A percentile compares a stretch with the other conserved stretches of the same genome.
These are phyloP conservation scores for Bertia moriformis DNA, from an alignment of 2,329 filamentous ascomycete genomes.

Conservation along the genomic window DNA sequence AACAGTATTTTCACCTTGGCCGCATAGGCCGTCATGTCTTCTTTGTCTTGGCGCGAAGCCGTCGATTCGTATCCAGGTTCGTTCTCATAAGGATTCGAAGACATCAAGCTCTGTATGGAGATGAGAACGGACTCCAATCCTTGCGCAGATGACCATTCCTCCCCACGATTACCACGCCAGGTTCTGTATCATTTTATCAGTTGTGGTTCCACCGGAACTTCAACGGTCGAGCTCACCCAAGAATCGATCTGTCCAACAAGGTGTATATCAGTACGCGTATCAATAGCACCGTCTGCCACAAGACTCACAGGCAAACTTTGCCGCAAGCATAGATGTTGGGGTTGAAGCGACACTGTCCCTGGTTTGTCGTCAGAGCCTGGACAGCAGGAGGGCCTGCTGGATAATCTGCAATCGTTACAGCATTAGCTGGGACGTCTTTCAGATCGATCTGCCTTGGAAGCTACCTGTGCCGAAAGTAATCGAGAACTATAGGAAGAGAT, in stretches of 20 bases:
- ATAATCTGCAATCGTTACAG: not conserved
- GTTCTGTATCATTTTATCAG: conserved; percentile 40
- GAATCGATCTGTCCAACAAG: conserved; percentile 51
- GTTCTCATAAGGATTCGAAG: conserved; percentile 83
- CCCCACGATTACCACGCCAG: conserved; percentile 78
- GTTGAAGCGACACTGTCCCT: conserved; percentile 80
- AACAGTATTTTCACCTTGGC: conserved; percentile 55
- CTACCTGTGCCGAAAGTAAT: not conserved
- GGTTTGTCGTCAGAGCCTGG: conserved; percentile 69
- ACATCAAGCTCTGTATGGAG: conserved; percentile 94
- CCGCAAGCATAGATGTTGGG: conserved; percentile 89
- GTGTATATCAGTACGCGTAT: no score
- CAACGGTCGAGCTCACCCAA: conserved; percentile 47
- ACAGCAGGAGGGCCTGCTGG: conserved; percentile 25
- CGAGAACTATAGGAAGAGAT: not conserved
- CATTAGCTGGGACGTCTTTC: not conserved
- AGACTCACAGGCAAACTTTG: conserved; percentile 75
- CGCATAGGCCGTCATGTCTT: conserved; percentile 60
- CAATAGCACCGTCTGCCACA: not conserved
- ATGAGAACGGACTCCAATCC: conserved; percentile 86
- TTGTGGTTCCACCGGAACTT: conserved; percentile 3
- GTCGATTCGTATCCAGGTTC: conserved; percentile 84
- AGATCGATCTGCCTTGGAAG: no score
- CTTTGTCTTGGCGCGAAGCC: conserved; percentile 46
- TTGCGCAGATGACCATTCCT: conserved; percentile 93